Percentiles rank a stretch among this genome's conserved stretches.
Conservation (phyloP, 768 basidiomycete genomes). For the Rhizopogon vulgaris region DNA sequence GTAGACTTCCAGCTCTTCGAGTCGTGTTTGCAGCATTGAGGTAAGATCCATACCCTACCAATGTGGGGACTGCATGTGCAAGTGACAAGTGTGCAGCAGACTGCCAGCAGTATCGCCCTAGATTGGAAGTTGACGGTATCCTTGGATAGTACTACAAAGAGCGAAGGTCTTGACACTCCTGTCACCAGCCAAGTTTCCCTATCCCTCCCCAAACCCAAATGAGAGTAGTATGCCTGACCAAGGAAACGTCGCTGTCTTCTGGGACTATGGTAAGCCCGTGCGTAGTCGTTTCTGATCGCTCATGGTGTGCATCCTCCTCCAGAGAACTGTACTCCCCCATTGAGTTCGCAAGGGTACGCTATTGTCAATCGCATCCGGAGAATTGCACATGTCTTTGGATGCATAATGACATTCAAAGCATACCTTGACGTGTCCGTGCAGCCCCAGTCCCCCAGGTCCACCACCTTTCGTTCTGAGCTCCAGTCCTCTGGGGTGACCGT, state of each 20-base stretch:
- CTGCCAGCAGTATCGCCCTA: too few species aligned
- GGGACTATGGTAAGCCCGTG: constrained; percentile 27
- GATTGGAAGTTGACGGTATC: constrained; percentile 5
- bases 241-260: constrained; percentile 37
- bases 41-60: not conserved
- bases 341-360: constrained; percentile 26
- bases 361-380: constrained; percentile 38
- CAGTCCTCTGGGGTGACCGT: constrained; percentile 40
- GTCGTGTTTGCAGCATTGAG: not conserved
- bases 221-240: constrained; percentile 26
- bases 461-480: constrained; percentile 33
- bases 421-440: constrained; percentile 46
- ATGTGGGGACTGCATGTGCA: not conserved
- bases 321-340: constrained; percentile 28
- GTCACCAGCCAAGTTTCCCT: not conserved
- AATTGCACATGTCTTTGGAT: constrained; percentile 41
- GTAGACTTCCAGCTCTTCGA: not conserved
- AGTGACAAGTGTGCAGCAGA: not conserved
- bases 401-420: constrained; percentile 44
- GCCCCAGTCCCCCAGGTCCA: constrained; percentile 21
- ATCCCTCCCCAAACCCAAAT: not conserved
- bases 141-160: constrained; percentile 17
- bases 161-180: not conserved
- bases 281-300: not conserved
- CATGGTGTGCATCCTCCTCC: not conserved